phyloP scores from a whole-genome alignment of 345 rosid species.

The Populus simonii region DNA sequence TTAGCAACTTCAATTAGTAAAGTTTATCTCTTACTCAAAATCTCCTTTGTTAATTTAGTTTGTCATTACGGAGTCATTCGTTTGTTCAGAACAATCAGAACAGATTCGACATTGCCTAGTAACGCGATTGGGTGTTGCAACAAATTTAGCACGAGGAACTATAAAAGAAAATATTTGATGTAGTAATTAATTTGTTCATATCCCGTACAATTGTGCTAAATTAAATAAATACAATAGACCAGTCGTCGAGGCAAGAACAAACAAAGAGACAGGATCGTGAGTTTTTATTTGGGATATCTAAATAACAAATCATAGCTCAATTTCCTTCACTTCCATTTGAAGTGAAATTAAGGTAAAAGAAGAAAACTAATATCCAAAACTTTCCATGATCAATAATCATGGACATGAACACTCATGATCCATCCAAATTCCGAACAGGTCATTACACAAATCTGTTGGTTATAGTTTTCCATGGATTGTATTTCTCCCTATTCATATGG shows the following conservation, averaged over 20 bases:
- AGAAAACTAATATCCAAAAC: background rate
- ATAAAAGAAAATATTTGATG: too few relatives aligned
- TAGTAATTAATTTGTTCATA: too few relatives aligned
- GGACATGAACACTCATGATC: background rate
- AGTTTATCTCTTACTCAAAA: too few relatives aligned
- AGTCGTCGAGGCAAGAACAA: background rate
- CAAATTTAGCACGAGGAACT: constrained; percentile 5
- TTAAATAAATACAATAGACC: background rate
- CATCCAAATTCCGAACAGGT: background rate
- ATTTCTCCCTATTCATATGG: background rate
- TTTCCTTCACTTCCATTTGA: background rate
- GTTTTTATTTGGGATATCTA: background rate
- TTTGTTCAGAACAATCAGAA: too few relatives aligned
- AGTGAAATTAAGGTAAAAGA: background rate
- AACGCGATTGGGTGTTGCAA: constrained; percentile 29
- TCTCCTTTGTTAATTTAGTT: too few relatives aligned
- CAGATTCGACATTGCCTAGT: too few relatives aligned
- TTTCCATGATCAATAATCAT: background rate
- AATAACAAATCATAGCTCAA: background rate
- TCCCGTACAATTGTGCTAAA: background rate
- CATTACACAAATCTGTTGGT: background rate
- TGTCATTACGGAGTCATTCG: too few relatives aligned
- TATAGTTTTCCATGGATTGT: background rate
- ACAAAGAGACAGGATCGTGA: background rate
- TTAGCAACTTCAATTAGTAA: too few relatives aligned